Evolutionary conservation across 169 alveolate species (phyloP), one percentile per base, ranked within the genome.

Genomic region (Cryptosporidium ubiquitum): DNA sequence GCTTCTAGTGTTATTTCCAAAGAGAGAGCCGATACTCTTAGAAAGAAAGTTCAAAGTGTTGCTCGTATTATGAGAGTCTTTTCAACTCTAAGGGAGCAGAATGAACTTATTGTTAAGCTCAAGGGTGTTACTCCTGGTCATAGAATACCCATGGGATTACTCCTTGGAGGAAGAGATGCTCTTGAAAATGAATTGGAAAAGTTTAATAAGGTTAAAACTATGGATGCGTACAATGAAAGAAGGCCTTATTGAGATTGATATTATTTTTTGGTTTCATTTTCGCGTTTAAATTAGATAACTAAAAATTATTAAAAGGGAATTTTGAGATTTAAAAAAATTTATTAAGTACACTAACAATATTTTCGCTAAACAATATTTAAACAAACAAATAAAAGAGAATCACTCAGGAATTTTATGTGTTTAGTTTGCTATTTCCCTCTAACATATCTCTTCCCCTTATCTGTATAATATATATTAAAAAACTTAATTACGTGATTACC

Each of bases 71-170:
- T 91, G 93, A 91, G 95, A 49, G 89, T 94, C 40, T 95, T 92
- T 55, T 94, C 94, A 52, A 95, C 95, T 5, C 84, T 95, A 44
- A 95, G 98, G 89, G 96, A 95, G 71, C 97, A 96, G 85, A 94
- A 95, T 74, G 99, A 97, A 85, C 85, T 94, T 29, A 93, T 98
- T 23, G 94, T 97, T 51, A 94, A 95, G 84, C 94, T 98, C 33
- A 97, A 98, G 85, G 99, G 98, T 42, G 92, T 96, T 51, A 94
- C 98, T 55, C 99, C 99, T 5, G 99, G 97, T 42, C 97, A 97
- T 57, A 95, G 97, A 84, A 94, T 97, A n/a, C 99, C 99, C 18
- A 95, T 95, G 85, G 99, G 99, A 5, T 91, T 97, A 16, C 92
- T 97, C 9, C 84, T 95, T 5, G 96, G 95, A 68, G 99, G 99